Percentiles rank a stretch among this genome's conserved stretches.
Evolutionary conservation across 73 alveolate genomes (phyloP).

Genomic region (Paramecium sonneborni): DNA sequence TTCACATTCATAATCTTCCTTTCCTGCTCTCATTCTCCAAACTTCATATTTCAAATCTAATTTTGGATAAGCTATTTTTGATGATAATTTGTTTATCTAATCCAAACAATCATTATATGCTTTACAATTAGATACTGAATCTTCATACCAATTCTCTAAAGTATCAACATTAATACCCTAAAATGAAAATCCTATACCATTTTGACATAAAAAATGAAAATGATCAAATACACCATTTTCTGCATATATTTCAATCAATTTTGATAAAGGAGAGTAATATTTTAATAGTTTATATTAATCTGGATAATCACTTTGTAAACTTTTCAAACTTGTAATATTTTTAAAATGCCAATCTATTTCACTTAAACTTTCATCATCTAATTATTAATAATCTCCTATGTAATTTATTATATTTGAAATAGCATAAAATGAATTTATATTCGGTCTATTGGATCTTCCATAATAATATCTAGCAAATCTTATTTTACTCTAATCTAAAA

Average conservation of each 20-base stretch:
- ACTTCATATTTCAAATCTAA: not conserved
- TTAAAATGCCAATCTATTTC: not conserved
- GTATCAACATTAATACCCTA: not conserved
- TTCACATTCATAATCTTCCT: not conserved
- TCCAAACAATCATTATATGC: not conserved
- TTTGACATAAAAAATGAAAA: conserved; percentile 1
- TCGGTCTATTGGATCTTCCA: conserved; percentile 9
- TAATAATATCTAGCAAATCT: not conserved
- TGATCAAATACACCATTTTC: not conserved
- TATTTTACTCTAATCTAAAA: not conserved
- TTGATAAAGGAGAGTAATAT: not conserved
- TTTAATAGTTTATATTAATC: not conserved
- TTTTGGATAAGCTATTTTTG: not conserved
- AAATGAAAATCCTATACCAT: not conserved
- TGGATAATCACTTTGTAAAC: not conserved
- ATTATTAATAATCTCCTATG: not conserved
- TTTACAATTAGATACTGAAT: not conserved
- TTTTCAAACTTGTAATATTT: not conserved
- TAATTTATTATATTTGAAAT: not conserved
- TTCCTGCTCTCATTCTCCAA: conserved; percentile 9
- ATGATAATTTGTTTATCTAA: not conserved
- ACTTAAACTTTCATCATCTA: not conserved
- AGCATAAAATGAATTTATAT: not conserved
- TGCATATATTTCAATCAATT: not conserved
- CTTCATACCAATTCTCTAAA: not conserved